Percentiles rank a stretch among this genome's conserved stretches.
Conservation (phyloP, 129 eudicot genomes). For the Arctium minus region DNA sequence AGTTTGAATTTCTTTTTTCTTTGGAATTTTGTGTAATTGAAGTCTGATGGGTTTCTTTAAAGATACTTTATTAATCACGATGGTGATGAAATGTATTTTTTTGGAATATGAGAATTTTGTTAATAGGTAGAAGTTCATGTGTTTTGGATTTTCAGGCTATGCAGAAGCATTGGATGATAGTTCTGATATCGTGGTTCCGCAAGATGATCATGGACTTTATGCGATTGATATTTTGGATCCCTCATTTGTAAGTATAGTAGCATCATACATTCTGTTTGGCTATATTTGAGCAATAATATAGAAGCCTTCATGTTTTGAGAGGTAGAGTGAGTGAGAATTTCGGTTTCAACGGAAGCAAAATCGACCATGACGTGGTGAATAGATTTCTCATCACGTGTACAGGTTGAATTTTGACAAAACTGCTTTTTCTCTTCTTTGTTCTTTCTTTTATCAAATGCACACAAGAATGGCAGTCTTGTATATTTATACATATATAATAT, state of each 20-base stretch:
- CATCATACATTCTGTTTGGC: neutral
- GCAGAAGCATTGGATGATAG: constrained; percentile 69
- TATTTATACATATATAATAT: neutral
- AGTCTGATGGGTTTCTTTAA: constrained; percentile 5
- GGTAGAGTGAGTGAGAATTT: no score
- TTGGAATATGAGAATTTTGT: neutral
- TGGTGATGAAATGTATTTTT: constrained; percentile 1
- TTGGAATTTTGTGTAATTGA: neutral
- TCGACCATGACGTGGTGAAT: neutral
- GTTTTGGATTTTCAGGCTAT: constrained; percentile 49
- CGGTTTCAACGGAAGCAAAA: no score
- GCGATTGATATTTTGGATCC: constrained; percentile 94
- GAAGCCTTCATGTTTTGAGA: neutral
- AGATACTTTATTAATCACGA: neutral
- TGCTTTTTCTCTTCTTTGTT: neutral
- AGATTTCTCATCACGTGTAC: neutral
- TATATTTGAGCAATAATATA: no score
- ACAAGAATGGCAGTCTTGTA: neutral
- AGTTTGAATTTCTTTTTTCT: constrained; percentile 5
- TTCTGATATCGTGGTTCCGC: constrained; percentile 71
- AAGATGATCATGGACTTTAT: constrained; percentile 90
- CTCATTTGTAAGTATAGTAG: constrained; percentile 48
- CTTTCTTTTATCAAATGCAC: neutral
- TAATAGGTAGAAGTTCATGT: neutral
- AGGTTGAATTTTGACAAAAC: neutral